Evolutionary conservation across 495 filamentous ascomycete genomes (phyloP).

Genomic region (Penicillium waksmanii): DNA sequence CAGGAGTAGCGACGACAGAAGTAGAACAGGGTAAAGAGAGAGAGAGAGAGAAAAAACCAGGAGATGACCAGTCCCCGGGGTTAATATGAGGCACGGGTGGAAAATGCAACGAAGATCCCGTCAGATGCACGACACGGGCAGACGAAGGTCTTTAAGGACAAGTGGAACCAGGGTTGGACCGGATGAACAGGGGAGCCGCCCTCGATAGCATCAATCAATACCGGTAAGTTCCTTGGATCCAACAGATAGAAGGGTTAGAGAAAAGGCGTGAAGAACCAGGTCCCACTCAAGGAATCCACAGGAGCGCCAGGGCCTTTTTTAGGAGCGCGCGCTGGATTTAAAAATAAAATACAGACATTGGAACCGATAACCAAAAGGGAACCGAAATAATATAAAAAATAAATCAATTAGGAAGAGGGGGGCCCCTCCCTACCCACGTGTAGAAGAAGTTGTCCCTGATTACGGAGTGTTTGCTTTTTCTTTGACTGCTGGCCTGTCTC

Average conservation of each 20-base stretch:
- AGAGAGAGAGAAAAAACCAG: not conserved
- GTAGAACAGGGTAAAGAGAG: not conserved
- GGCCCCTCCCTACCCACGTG: constrained; percentile 30
- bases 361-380: not conserved
- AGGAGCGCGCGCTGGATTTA: not conserved
- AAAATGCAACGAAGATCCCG: constrained; percentile 22
- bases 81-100: constrained; percentile 14
- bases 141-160: constrained; percentile 24
- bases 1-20: not conserved
- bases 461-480: constrained; percentile 6
- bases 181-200: constrained; percentile 25
- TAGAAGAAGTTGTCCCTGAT: constrained; percentile 16
- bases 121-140: constrained; percentile 14
- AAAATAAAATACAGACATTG: constrained; percentile 1
- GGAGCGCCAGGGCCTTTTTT: constrained; percentile 4
- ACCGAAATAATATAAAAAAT: constrained; percentile 2
- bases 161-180: constrained; percentile 20
- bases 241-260: constrained; percentile 3
- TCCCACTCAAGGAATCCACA: constrained; percentile 25
- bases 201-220: constrained; percentile 16
- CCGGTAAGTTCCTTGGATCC: not conserved
- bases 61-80: constrained; percentile 11
- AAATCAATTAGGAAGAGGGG: constrained; percentile 11
- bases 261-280: constrained; percentile 8
- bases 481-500: constrained; percentile 10